These are phyloP conservation scores for Hibiscus syriacus DNA, from an alignment of 345 rosid species.

Conservation along the genomic window DNA sequence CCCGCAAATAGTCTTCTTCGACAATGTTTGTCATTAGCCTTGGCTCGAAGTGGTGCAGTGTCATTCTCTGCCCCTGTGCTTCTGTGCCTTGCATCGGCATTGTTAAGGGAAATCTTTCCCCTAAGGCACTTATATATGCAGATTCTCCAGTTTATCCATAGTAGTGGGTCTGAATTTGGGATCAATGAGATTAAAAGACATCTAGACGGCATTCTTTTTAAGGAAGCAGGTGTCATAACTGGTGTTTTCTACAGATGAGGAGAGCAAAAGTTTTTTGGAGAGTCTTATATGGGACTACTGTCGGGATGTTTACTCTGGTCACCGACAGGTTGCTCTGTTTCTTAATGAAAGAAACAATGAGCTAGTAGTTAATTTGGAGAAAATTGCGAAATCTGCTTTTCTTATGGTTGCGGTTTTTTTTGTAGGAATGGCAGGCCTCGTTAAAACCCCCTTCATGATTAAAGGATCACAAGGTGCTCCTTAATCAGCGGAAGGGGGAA, in stretches of 20 bases:
- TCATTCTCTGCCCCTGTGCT: conserved; percentile 47
- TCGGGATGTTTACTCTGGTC: conserved; percentile 61
- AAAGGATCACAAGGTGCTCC: too few species aligned
- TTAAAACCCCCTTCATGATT: too few species aligned
- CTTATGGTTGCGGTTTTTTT: too few species aligned
- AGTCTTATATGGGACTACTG: conserved; percentile 69
- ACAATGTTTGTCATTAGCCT: conserved; percentile 57
- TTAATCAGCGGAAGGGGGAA: too few species aligned
- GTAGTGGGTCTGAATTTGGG: conserved; percentile 17
- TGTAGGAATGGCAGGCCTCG: too few species aligned
- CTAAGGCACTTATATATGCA: conserved; percentile 36
- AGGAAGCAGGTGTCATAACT: conserved; percentile 71
- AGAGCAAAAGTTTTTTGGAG: conserved; percentile 52
- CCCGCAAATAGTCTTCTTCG: conserved; percentile 30
- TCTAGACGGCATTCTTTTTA: conserved; percentile 46
- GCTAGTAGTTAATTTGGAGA: conserved; percentile 58
- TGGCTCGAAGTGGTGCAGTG: conserved; percentile 58
- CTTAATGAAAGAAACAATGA: conserved; percentile 49
- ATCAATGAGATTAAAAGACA: conserved; percentile 43
- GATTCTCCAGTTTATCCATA: conserved; percentile 13
- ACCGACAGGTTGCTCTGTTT: conserved; percentile 52
- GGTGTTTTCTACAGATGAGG: conserved; percentile 67
- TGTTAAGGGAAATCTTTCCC: conserved; percentile 68
- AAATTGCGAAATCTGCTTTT: conserved; percentile 83
- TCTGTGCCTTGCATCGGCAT: conserved; percentile 59